Evolutionary conservation across 805 yeast genomes (phyloP), one percentile per base, ranked within the genome.

Genomic region (Ogataea naganishii): DNA sequence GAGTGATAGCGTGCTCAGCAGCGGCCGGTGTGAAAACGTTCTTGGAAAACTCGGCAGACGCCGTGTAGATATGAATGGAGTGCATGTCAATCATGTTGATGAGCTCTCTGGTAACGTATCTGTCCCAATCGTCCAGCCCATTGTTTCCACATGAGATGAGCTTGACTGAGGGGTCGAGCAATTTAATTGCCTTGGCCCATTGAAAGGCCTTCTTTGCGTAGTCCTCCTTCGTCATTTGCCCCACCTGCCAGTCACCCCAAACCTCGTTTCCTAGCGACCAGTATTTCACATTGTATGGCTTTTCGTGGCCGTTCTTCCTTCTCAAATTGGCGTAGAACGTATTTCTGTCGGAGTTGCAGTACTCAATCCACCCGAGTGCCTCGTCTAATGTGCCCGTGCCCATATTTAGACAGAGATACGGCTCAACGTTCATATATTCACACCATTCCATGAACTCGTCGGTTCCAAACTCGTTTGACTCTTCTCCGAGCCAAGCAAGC

Each of bases 221-320:
- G 23, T 54, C 55, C 29, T 48, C 55, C 22, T 32, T 34, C 12
- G 39, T 32, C 47, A 46, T 42, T 32, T 51, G 58, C 13, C 58
- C 59, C 22, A 55, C 56, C 32, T 54, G 60, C 60, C 60, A 55
- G 6, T 39, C 44, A 12, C 60, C 60, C 54, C 55, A 55, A 16
- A 55, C 56, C 37, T 55, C 60, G 31, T 55, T 55, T 9, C 60
- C 60, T 13, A 55, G 40, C 5, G 56, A 50, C 60, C 60, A 55
- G 33, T 54, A 55, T 38, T 54, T 55, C 26, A 55, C 58, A 21
- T 46, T 44, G 27, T 51, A 54, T 12, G 60, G 60, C 33, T 53
- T 45, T 9, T 44, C 47, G 33, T 47, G 56, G 4, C 60, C 60
- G 29, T 55, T 51, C 20, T 46, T 40, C 26, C 60, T 43, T 22